Evolutionary conservation across 495 filamentous ascomycete species (phyloP).

Genomic region (Talaromyces stipitatus): DNA sequence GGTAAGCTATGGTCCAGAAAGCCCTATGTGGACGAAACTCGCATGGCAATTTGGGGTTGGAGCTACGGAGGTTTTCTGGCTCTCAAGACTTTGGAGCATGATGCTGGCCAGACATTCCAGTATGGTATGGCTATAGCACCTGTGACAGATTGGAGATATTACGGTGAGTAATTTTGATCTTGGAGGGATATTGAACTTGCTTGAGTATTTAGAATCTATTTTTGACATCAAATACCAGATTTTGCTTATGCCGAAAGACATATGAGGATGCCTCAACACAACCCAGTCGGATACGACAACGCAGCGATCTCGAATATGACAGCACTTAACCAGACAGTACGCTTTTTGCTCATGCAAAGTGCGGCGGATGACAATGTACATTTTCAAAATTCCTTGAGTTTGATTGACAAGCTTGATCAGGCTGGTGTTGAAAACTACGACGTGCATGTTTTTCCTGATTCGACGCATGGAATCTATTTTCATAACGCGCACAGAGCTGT

Average conservation of each 20-base stretch:
- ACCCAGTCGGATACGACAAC: slow-evolving; percentile 67
- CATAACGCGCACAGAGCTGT: slow-evolving; percentile 91
- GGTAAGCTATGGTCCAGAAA: slow-evolving; percentile 83
- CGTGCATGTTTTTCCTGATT: slow-evolving; percentile 92
- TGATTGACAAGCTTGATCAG: slow-evolving; percentile 83
- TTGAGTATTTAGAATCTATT: no score
- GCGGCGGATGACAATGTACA: slow-evolving; percentile 95
- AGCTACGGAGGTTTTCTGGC: slow-evolving; percentile 98
- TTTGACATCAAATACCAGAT: no score
- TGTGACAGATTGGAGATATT: slow-evolving; percentile 94
- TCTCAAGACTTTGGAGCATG: slow-evolving; percentile 85
- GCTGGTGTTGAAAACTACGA: slow-evolving; percentile 88
- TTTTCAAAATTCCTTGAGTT: slow-evolving; percentile 79
- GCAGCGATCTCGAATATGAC: slow-evolving; percentile 65
- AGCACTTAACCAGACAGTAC: slow-evolving; percentile 64
- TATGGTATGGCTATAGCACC: slow-evolving; percentile 98
- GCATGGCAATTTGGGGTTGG: slow-evolving; percentile 97
- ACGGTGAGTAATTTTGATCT: no score
- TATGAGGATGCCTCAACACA: slow-evolving; percentile 86
- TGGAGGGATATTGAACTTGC: no score
- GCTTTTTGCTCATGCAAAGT: slow-evolving; percentile 93
- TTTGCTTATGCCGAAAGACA: slow-evolving; percentile 94
- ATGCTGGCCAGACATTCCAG: slow-evolving; percentile 80
- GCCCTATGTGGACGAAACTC: slow-evolving; percentile 70
- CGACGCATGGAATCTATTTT: slow-evolving; percentile 90